Percentiles rank a stretch among this genome's conserved stretches.
Conservation (phyloP, 352 stramenopile species). For the Pythium folliculosum region DNA sequence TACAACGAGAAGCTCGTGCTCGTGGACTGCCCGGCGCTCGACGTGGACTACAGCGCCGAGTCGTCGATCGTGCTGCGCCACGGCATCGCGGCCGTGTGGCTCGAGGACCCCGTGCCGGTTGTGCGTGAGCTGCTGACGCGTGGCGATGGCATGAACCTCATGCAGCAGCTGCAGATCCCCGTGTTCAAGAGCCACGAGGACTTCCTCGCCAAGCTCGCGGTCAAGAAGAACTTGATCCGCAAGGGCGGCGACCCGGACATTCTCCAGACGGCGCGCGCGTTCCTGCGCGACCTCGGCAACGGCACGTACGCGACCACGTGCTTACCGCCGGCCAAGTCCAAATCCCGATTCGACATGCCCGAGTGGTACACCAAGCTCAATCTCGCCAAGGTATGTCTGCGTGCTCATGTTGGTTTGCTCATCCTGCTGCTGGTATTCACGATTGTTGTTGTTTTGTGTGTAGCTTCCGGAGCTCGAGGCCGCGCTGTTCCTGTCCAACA, state of each 20-base stretch:
- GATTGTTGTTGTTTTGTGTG: conserved; percentile 13
- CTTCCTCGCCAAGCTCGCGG: conserved; percentile 96
- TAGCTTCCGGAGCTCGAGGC: conserved; percentile 58
- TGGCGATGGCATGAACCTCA: conserved; percentile 92
- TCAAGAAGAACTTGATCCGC: conserved; percentile 92
- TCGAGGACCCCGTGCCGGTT: conserved; percentile 94
- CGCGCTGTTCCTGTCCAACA: conserved; percentile 62
- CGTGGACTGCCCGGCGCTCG: conserved; percentile 96
- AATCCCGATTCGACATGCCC: conserved; percentile 80
- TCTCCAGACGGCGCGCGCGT: conserved; percentile 87
- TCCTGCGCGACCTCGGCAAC: conserved; percentile 80
- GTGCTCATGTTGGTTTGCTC: not conserved
- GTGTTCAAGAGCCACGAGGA: conserved; percentile 92
- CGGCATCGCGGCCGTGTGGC: conserved; percentile 93
- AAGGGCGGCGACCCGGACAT: conserved; percentile 98
- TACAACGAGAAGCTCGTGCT: conserved; percentile 97
- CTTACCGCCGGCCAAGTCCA: conserved; percentile 74
- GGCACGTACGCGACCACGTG: conserved; percentile 58
- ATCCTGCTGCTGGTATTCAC: not conserved
- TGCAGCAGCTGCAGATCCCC: conserved; percentile 96
- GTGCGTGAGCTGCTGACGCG: conserved; percentile 91
- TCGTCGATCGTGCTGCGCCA: conserved; percentile 91
- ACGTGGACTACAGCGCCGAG: conserved; percentile 93
- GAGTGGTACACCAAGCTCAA: conserved; percentile 62
- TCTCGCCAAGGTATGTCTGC: conserved; percentile 48